phyloP scores from a whole-genome alignment of 495 filamentous ascomycete species.

The Hypomontagnella monticulosa region DNA sequence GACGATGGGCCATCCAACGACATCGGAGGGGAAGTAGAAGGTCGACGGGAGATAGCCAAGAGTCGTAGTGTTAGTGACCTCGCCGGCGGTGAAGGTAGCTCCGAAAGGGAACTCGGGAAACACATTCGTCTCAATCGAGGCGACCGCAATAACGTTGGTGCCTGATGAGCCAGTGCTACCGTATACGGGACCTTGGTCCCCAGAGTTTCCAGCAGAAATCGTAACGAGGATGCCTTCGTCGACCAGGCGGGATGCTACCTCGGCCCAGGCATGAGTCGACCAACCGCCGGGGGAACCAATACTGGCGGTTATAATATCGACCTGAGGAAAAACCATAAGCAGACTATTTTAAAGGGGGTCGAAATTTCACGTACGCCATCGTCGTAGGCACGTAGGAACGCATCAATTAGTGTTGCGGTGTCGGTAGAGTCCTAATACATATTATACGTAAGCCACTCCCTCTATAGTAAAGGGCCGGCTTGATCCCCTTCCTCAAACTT shows the following conservation, averaged over 20 bases:
- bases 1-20: slow-evolving; percentile 43
- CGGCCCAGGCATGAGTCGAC: slow-evolving; percentile 47
- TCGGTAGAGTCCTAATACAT: too few relatives aligned
- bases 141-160: slow-evolving; percentile 35
- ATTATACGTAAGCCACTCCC: too few relatives aligned
- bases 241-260: slow-evolving; percentile 50
- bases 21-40: too few relatives aligned
- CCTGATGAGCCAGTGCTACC: too few relatives aligned
- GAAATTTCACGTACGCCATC: too few relatives aligned
- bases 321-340: too few relatives aligned
- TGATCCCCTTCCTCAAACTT: too few relatives aligned
- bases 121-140: slow-evolving; percentile 26
- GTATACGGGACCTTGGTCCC: slow-evolving; percentile 50
- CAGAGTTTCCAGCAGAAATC: slow-evolving; percentile 55
- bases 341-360: too few relatives aligned
- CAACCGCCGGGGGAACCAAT: slow-evolving; percentile 50
- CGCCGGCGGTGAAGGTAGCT: slow-evolving; percentile 29
- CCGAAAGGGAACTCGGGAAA: slow-evolving; percentile 38
- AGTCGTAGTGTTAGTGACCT: slow-evolving; percentile 27
- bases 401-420: too few relatives aligned
- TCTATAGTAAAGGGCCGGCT: too few relatives aligned
- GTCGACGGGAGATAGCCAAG: too few relatives aligned
- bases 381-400: too few relatives aligned
- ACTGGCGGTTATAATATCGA: slow-evolving; percentile 55
- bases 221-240: slow-evolving; percentile 51